Conservation (phyloP, 805 yeast species). For the Metschnikowia orientalis region DNA sequence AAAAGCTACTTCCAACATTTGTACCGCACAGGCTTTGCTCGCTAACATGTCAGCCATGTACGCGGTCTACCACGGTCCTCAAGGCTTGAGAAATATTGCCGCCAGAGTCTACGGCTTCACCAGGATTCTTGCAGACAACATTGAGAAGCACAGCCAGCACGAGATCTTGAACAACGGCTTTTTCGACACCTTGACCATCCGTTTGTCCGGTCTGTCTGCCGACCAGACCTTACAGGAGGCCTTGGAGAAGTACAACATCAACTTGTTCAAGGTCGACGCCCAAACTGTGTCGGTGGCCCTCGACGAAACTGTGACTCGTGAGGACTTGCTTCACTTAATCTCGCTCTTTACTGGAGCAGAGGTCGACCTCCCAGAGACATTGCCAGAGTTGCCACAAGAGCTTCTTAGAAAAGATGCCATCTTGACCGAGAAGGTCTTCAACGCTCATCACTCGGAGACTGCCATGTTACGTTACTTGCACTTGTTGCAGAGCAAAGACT, state of each 20-base stretch:
- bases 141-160: conserved; percentile 38
- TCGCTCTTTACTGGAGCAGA: conserved; percentile 49
- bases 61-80: conserved; percentile 93
- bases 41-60: conserved; percentile 96
- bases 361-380: conserved; percentile 21
- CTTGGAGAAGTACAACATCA: conserved; percentile 59
- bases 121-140: conserved; percentile 58
- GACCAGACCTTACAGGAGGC: conserved; percentile 57
- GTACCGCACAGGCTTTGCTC: conserved; percentile 95
- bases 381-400: conserved; percentile 50
- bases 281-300: conserved; percentile 67
- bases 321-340: conserved; percentile 56
- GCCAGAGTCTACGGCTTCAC: conserved; percentile 71
- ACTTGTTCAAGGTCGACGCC: conserved; percentile 65
- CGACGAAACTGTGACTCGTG: conserved; percentile 78
- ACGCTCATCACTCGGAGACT: conserved; percentile 88
- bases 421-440: conserved; percentile 73
- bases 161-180: conserved; percentile 54
- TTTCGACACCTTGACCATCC: conserved; percentile 84
- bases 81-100: conserved; percentile 78
- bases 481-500: conserved; percentile 75
- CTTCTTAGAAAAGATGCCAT: conserved; percentile 54
- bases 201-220: conserved; percentile 47
- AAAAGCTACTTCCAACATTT: conserved; percentile 94
- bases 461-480: conserved; percentile 90